Evolutionary conservation across 2,329 filamentous ascomycete species (phyloP), one percentile per base, ranked within the genome.

Genomic region (Tolypocladium tundrense): DNA sequence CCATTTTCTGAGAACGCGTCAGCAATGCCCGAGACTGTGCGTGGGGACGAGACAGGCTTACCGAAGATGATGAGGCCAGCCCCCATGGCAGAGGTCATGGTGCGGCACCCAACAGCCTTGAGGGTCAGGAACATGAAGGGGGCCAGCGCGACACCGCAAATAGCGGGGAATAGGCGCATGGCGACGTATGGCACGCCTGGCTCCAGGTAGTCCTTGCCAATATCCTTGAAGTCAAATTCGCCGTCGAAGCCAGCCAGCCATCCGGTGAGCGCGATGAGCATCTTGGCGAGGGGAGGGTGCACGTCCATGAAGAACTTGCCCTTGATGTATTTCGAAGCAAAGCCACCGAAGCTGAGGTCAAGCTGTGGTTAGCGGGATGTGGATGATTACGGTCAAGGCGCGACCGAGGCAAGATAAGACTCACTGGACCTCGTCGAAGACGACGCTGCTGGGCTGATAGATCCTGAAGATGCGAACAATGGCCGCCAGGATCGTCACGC

Each of bases 271-370:
- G 94, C 96, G 68, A 99, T 93, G 65, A 99, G 86, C 71, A 99
- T 85, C 79, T 99, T 99, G 64, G 94, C 94, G 60, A 99, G 82
- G 52, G 94, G 94, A 39, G 94, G 94, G 72, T 99, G 94, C n/a
- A 99, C 94, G 72, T 99, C 94, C 94, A 99, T 99, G 75, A 99
- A 99, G 83, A 99, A 99, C 72, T 83, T 88, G 69, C 94, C 94
- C 80, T 99, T 97, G 82, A 99, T 97, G 75, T 99, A 99, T 75
- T 99, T 99, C 67, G 89, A 91, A 63, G 94, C 94, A 72, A 99
- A 99, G 54, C 94, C 94, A 72, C 94, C 94, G 73, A 99, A 99
- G 76, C 91, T 96, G 68, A 63, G 62, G 33, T 54, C 62, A 60
- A 33, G 54, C 24, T 37, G 48, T n/a, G 16, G 59, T 66, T 60